A percentile compares a stretch with the other conserved stretches of the same genome.
Conservation (phyloP, 2,329 filamentous ascomycete species). For the Trichoderma koningii region DNA sequence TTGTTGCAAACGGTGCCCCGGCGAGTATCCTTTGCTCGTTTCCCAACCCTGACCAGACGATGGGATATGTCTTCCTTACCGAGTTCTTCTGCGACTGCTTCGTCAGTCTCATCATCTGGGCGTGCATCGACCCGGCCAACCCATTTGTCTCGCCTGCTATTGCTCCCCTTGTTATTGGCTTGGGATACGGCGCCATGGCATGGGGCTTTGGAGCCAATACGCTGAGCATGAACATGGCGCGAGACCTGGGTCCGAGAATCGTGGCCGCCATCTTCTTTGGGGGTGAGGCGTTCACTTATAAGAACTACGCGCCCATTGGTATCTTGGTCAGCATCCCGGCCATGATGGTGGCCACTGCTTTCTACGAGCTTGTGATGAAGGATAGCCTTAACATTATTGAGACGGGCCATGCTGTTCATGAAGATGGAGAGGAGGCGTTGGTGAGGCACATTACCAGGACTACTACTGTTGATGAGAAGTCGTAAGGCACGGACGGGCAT, state of each 20-base stretch:
- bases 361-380: conserved; percentile 57
- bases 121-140: conserved; percentile 59
- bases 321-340: conserved; percentile 60
- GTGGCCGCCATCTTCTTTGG: conserved; percentile 58
- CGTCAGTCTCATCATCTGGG: conserved; percentile 60
- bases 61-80: conserved; percentile 59
- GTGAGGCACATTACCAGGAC: conserved; percentile 29
- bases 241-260: conserved; percentile 60
- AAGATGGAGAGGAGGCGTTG: conserved; percentile 30
- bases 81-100: conserved; percentile 62
- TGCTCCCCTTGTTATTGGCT: conserved; percentile 57
- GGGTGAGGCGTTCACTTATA: conserved; percentile 34
- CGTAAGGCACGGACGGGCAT: neutral
- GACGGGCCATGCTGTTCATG: conserved; percentile 46
- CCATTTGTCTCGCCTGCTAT: conserved; percentile 53
- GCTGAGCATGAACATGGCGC: conserved; percentile 58
- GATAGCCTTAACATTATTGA: conserved; percentile 56
- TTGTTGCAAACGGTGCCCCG: conserved; percentile 48
- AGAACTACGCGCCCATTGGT: conserved; percentile 52
- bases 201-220: conserved; percentile 60
- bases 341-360: conserved; percentile 55
- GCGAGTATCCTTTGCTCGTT: conserved; percentile 59
- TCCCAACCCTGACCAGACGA: conserved; percentile 50
- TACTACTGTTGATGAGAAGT: conserved; percentile 14
- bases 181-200: conserved; percentile 55